Evolutionary conservation across 1,139 yeast species (phyloP).

Genomic region (Hanseniaspora uvarum): DNA sequence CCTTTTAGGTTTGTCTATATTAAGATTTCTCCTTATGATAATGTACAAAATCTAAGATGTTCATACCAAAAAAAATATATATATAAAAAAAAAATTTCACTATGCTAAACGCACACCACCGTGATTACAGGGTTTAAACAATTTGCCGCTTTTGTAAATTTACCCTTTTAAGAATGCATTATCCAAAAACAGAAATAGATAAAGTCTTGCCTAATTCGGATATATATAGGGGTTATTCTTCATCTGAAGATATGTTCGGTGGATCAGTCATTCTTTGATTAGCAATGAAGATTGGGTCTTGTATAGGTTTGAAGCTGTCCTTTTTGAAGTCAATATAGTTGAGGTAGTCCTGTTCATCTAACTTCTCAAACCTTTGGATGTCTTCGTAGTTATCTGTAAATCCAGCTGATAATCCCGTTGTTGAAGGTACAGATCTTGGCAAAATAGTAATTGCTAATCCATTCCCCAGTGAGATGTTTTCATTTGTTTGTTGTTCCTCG

Average conservation of each 20-base stretch:
- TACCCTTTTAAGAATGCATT: neutral
- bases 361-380: neutral
- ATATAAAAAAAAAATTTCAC: neutral
- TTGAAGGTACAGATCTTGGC: constrained; percentile 28
- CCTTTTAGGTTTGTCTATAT: no score
- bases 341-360: neutral
- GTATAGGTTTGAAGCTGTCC: neutral
- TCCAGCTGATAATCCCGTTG: constrained; percentile 4
- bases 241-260: constrained; percentile 10
- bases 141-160: neutral
- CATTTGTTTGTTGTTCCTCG: neutral
- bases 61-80: neutral
- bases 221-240: neutral
- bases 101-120: neutral
- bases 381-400: neutral
- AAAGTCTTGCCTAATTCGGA: no score
- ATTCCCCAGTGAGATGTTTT: constrained; percentile 29
- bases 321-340: neutral
- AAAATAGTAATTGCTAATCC: constrained; percentile 29
- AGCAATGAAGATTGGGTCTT: constrained; percentile 15
- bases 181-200: neutral
- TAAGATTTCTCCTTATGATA: no score
- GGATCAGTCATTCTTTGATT: constrained; percentile 8
- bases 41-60: neutral
- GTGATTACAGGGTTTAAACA: neutral